Base-by-base conservation (phyloP, 306 rosid genomes). In the Cotoneaster glaucophyllus region DNA sequence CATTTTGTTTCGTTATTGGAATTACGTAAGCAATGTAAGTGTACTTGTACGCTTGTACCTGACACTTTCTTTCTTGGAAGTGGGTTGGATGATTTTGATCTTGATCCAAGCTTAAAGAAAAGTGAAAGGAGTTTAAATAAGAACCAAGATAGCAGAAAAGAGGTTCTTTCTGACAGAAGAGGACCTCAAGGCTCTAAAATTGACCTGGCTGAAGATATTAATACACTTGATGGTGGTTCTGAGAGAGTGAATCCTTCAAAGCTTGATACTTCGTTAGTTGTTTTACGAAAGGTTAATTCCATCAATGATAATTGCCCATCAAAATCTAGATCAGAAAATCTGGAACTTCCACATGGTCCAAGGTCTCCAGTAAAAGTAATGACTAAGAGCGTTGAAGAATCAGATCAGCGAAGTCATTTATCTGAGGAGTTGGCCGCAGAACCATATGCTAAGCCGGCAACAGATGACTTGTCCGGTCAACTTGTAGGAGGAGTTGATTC, bases 81-180 rank as follows among this genome's bases (percentile, higher is more conserved):
- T 74, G 90, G 96, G 80, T 80, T 92, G 84, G 97, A 87, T 77
- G 77, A 78, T 84, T 89, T 95, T 74, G 86, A 84, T 84, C 83
- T 95, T 56, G 91, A 89, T 61, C 81, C 83, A 43, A 80, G 82
- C 74, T 69, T 75, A 34, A 66, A 19, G 58, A 79, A 70, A 69
- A 79, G 79, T 83, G 88, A 84, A 73, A 84, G 68, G 73, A 77
- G 73, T 81, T 77, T 79, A 50, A 79, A 72, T 78, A 71, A 34
- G 78, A 79, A 71, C n/a, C 83, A 29, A 70, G 82, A 78, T 50
- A 79, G 82, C 68, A 81, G 83, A 64, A 82, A 82, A 74, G 86
- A 68, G 80, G 74, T 76, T 76, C 34, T 70, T 77, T 79, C 83
- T 76, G 88, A 78, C 69, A 78, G 69, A 83, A 84, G 64, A 70